These are phyloP conservation scores for Boletus sp. DNA, from an alignment of 768 basidiomycete species.

Conservation along the genomic window DNA sequence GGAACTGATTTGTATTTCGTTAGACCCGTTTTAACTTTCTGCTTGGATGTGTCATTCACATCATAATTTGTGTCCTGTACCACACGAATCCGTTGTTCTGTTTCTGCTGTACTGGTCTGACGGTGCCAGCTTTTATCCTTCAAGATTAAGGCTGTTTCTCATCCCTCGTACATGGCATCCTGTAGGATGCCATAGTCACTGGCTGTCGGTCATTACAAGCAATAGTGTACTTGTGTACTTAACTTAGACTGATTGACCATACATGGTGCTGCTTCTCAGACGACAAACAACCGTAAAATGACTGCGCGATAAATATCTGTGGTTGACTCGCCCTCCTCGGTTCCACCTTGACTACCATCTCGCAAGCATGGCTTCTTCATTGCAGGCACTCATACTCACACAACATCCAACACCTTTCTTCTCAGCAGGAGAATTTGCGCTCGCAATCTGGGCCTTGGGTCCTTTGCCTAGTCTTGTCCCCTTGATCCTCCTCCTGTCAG, in stretches of 20 bases:
- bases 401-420: constrained; percentile 27
- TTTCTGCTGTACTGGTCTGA: not conserved
- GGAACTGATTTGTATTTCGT: constrained; percentile 4
- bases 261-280: not conserved
- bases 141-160: not conserved
- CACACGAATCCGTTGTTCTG: not conserved
- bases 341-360: constrained; percentile 10
- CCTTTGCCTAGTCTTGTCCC: constrained; percentile 35
- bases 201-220: not conserved
- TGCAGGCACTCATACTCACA: constrained; percentile 26
- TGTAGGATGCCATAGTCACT: not conserved
- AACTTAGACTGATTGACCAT: not conserved
- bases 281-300: constrained; percentile 25
- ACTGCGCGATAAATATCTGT: constrained; percentile 13
- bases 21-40: not conserved
- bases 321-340: not conserved
- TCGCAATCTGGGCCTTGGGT: constrained; percentile 29
- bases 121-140: not conserved
- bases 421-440: constrained; percentile 16
- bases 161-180: not conserved
- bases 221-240: not conserved
- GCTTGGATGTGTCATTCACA: not conserved
- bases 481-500: constrained; percentile 26
- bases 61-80: not conserved
- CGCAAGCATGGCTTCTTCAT: constrained; percentile 16